Conservation (phyloP, 2,329 filamentous ascomycete genomes). For the Aureobasidium sp. region DNA sequence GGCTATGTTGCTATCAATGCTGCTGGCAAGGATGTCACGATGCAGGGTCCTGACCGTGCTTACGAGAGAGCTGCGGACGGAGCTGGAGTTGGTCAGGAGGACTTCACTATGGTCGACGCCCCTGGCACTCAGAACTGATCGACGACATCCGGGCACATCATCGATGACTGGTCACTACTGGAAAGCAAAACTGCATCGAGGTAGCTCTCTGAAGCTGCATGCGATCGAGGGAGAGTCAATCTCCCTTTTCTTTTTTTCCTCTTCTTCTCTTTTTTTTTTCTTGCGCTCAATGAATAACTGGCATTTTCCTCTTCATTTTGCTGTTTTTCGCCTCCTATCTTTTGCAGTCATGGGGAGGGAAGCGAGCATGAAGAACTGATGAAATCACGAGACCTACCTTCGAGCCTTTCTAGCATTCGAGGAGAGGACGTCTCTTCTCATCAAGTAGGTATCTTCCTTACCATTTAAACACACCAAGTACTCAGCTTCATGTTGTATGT, state of each 20-base stretch:
- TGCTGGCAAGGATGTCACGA: background rate
- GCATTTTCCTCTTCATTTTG: too few relatives aligned
- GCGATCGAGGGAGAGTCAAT: background rate
- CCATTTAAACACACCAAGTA: too few relatives aligned
- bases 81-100: background rate
- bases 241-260: background rate
- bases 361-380: background rate
- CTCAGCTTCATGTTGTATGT: too few relatives aligned
- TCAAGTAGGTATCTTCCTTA: too few relatives aligned
- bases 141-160: too few relatives aligned
- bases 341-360: background rate
- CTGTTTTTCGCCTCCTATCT: background rate
- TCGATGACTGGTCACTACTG: background rate
- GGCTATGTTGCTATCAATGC: background rate
- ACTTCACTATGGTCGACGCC: conserved; percentile 1
- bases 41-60: background rate
- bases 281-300: too few relatives aligned
- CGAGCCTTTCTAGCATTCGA: too few relatives aligned
- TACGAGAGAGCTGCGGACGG: background rate
- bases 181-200: background rate
- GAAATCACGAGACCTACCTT: too few relatives aligned
- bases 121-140: background rate
- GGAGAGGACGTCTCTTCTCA: too few relatives aligned
- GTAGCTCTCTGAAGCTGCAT: background rate
- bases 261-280: background rate